phyloP scores from a whole-genome alignment of 2,329 filamentous ascomycete species.

The Trichoderma citrinoviride region DNA sequence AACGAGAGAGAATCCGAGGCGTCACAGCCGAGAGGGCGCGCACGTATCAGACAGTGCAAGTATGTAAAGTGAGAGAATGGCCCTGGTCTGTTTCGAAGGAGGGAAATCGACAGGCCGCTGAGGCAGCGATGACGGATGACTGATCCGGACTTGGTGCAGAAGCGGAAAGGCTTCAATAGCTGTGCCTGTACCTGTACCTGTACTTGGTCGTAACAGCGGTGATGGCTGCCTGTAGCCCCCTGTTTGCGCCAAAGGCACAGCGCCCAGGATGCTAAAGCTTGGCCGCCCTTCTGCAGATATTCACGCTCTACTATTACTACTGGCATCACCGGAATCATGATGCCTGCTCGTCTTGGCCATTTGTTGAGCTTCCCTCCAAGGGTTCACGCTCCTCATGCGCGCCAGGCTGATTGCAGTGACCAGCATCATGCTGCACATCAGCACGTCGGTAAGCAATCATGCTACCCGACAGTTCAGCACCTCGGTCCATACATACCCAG shows the following conservation, averaged over 20 bases:
- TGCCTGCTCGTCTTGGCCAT: not conserved
- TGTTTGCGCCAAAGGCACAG: not conserved
- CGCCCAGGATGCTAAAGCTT: not conserved
- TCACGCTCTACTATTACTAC: too few relatives aligned
- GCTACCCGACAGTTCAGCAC: not conserved
- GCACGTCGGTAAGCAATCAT: not conserved
- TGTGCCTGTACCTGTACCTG: not conserved
- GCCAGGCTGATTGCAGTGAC: not conserved
- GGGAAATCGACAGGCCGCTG: constrained; percentile 15
- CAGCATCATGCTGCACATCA: not conserved
- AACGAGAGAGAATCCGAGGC: not conserved
- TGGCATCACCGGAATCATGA: not conserved
- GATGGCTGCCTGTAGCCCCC: not conserved
- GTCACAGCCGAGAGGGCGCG: not conserved
- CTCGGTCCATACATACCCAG: too few relatives aligned
- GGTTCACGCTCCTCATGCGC: not conserved
- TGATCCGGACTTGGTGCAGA: constrained; percentile 2
- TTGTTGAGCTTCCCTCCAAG: not conserved
- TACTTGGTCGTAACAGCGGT: not conserved
- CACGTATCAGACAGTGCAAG: constrained; percentile 3
- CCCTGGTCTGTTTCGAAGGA: constrained; percentile 15
- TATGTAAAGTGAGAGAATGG: constrained; percentile 4
- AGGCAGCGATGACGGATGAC: constrained; percentile 19
- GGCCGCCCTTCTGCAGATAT: constrained; percentile 4
- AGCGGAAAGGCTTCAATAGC: constrained; percentile 13